Conservation (phyloP, 2,329 filamentous ascomycete species). For the Ampelomyces quisqualis region DNA sequence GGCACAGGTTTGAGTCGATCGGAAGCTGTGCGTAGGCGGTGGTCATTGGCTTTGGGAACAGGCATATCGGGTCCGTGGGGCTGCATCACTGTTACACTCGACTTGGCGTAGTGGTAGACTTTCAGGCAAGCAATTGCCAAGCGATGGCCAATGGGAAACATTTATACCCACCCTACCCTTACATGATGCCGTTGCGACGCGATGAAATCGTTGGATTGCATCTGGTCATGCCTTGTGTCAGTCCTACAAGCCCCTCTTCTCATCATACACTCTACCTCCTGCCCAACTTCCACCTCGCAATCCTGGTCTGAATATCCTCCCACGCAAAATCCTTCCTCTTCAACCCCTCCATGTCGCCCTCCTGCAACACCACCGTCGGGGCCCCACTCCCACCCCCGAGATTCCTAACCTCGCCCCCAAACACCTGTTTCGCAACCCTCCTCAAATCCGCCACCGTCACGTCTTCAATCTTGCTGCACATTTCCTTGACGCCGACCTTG, state of each 20-base stretch:
- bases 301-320: constrained; percentile 86
- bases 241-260: no score
- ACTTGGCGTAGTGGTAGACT: not conserved
- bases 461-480: constrained; percentile 83
- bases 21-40: no score
- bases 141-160: not conserved
- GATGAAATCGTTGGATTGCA: no score
- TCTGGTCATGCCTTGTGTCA: no score
- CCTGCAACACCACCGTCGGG: constrained; percentile 92
- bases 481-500: constrained; percentile 88
- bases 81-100: constrained; percentile 1
- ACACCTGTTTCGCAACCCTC: constrained; percentile 74
- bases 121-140: constrained; percentile 1
- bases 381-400: constrained; percentile 76
- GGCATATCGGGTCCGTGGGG: not conserved
- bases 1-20: constrained; percentile 34
- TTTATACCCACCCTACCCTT: not conserved
- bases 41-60: no score
- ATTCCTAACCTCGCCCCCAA: constrained; percentile 76
- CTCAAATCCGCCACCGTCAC: constrained; percentile 79
- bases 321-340: constrained; percentile 70
- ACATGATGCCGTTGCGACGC: no score
- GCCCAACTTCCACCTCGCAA: constrained; percentile 80
- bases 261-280: constrained; percentile 47
- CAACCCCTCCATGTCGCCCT: constrained; percentile 73